Evolutionary conservation across 108 stramenopile species (phyloP).

Genomic region (Pseudonitzschia multiseries): DNA sequence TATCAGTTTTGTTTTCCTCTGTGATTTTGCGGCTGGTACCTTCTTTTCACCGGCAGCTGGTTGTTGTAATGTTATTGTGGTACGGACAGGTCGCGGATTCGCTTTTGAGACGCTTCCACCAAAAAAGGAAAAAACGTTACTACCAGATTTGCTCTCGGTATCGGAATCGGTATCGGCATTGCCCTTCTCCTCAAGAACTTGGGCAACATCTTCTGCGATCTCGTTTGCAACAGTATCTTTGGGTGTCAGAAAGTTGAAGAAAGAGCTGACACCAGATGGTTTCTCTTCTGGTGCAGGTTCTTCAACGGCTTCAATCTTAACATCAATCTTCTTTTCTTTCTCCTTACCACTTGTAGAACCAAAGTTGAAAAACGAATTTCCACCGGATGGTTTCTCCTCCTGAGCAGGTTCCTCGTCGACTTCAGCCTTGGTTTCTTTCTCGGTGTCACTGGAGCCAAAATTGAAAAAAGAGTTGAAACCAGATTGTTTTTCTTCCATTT

Average conservation of each 20-base stretch:
- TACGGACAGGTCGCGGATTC: conserved; percentile 4
- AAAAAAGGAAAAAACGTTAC: conserved; percentile 9
- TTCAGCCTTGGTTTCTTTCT: not conserved
- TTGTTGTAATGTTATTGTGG: conserved; percentile 4
- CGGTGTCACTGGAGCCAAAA: not conserved
- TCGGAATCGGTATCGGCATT: not conserved
- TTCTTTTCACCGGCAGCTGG: not conserved
- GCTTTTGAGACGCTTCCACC: not conserved
- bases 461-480: not conserved
- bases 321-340: not conserved
- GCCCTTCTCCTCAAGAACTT: not conserved
- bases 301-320: too few species aligned
- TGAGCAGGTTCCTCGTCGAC: not conserved
- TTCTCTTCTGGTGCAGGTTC: conserved; percentile 9
- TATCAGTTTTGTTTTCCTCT: conserved; percentile 12
- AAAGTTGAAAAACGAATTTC: not conserved
- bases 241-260: not conserved
- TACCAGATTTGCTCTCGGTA: not conserved
- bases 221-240: not conserved
- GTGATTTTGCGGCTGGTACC: not conserved
- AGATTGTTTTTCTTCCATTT: not conserved
- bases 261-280: not conserved
- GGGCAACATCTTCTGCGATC: not conserved
- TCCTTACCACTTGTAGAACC: not conserved
- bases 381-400: not conserved